Conservation (phyloP, 805 yeast genomes). For the Monosporozyma unispora region DNA sequence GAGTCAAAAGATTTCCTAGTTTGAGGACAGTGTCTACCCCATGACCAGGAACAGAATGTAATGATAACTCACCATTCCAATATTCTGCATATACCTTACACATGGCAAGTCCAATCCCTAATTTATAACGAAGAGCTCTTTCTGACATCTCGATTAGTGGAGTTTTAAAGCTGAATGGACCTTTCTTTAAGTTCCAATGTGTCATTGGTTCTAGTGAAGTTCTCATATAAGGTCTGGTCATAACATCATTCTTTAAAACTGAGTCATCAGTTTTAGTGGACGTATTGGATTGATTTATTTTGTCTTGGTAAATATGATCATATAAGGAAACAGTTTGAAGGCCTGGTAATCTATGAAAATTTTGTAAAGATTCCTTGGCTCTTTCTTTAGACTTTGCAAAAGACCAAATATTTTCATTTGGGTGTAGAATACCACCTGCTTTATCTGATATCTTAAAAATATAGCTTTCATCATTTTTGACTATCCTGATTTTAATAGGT, state of each 20-base stretch:
- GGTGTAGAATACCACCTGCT: conserved; percentile 78
- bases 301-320: conserved; percentile 14
- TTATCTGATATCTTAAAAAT: conserved; percentile 75
- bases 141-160: conserved; percentile 58
- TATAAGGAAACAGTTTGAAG: conserved; percentile 34
- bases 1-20: conserved; percentile 67
- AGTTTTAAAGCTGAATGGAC: conserved; percentile 22
- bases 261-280: neutral
- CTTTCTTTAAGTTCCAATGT: conserved; percentile 23
- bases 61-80: conserved; percentile 86
- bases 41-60: conserved; percentile 80
- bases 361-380: conserved; percentile 50
- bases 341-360: conserved; percentile 66
- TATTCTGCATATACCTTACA: conserved; percentile 89
- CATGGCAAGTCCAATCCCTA: conserved; percentile 89
- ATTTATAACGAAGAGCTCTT: conserved; percentile 63
- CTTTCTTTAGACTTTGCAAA: conserved; percentile 64
- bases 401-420: conserved; percentile 60
- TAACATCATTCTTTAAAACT: neutral
- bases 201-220: conserved; percentile 34
- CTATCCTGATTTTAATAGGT: conserved; percentile 69
- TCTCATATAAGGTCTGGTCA: conserved; percentile 19
- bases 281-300: neutral
- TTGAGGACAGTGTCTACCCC: conserved; percentile 85
- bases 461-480: conserved; percentile 56